A percentile compares a stretch with the other conserved stretches of the same genome.
phyloP scores from a whole-genome alignment of 78 protist species.

The Dictyostelium discoideum region dicty_2.7 NC_007091.3:45001-45500 shows the following conservation, averaged over 20 bases:
- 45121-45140: constrained; percentile 98
- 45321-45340: constrained; percentile 97
- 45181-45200: constrained; percentile 96
- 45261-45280: constrained; percentile 65
- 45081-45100: constrained; percentile 94
- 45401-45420: constrained; percentile 96
- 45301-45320: constrained; percentile 93
- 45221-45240: constrained; percentile 96
- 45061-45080: constrained; percentile 84
- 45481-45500: constrained; percentile 94
- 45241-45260: constrained; percentile 95
- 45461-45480: constrained; percentile 95
- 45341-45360: constrained; percentile 95
- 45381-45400: constrained; percentile 99
- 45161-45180: constrained; percentile 87
- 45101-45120: constrained; percentile 99
- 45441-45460: constrained; percentile 90
- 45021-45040: constrained; percentile 86
- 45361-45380: constrained; percentile 97
- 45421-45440: constrained; percentile 92
- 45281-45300: constrained; percentile 77
- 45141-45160: constrained; percentile 93
- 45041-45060: constrained; percentile 92
- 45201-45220: constrained; percentile 98
- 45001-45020: constrained; percentile 91